Conservation (phyloP, 352 stramenopile genomes). For the Phytophthora kernoviae region DNA sequence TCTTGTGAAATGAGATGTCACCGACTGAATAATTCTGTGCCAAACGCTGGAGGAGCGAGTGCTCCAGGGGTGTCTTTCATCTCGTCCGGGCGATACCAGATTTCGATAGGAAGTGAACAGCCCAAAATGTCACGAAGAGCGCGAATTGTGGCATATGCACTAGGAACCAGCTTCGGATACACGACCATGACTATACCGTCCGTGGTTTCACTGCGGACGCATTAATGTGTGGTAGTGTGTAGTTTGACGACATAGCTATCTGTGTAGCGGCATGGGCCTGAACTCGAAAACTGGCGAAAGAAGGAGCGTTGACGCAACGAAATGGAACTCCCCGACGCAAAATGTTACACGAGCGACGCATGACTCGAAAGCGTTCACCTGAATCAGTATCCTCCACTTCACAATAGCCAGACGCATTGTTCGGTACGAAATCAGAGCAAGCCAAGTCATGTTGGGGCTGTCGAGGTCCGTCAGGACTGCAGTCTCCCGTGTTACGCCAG, state of each 20-base stretch:
- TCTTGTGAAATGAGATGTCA: conserved; percentile 26
- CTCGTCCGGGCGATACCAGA: conserved; percentile 59
- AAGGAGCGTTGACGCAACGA: conserved; percentile 42
- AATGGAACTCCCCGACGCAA: conserved; percentile 36
- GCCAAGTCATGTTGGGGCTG: conserved; percentile 16
- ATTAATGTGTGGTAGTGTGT: not conserved
- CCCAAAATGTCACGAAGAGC: conserved; percentile 29
- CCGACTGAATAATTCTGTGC: conserved; percentile 11
- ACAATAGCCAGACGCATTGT: conserved; percentile 29
- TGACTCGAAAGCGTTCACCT: conserved; percentile 36
- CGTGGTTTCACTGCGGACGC: not conserved
- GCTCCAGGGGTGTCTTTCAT: conserved; percentile 14
- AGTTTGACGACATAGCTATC: not conserved
- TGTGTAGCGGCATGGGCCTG: conserved; percentile 21
- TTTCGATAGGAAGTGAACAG: conserved; percentile 55
- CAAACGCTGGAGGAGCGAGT: conserved; percentile 26
- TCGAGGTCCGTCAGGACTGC: conserved; percentile 14
- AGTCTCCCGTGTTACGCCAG: conserved; percentile 20
- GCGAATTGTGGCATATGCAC: conserved; percentile 30
- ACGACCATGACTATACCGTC: conserved; percentile 60
- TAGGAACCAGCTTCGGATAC: conserved; percentile 51
- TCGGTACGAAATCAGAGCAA: conserved; percentile 26
- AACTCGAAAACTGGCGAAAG: conserved; percentile 41
- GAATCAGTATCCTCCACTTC: conserved; percentile 25
- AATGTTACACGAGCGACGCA: conserved; percentile 34